Evolutionary conservation across 805 yeast genomes (phyloP), one percentile per base, ranked within the genome.

Genomic region (Candida silvatica): DNA sequence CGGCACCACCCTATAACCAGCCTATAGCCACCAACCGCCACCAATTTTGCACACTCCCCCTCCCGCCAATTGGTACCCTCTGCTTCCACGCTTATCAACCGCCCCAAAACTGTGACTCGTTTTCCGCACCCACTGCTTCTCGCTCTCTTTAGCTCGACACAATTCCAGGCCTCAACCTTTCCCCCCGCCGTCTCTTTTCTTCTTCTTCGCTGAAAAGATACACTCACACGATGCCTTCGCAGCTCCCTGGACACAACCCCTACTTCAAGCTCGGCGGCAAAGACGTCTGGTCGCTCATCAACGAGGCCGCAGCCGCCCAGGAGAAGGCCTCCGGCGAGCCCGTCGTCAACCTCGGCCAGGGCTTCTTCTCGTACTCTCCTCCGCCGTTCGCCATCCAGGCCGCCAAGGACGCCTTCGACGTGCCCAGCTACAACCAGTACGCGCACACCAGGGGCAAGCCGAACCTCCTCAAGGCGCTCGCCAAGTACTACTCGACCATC

Each of bases 301-400:
- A 92, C 54, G 97, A 88, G 51, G 81, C 98, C 2, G 97, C 97
- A 0, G 94, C 94, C 3, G 74, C 74, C 4, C 87, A 94, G 11
- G 80, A 77, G 42, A 61, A 61, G 27, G 77, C 75, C 31, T 56
- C 73, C 25, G 87, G 86, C n/a, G 69, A 80, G 47, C 82, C 85
- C 35, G 76, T 90, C 37, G 79, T 80, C 41, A 92, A 92, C 49
- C 69, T 92, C 38, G 98, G 98, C 23, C 98, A 92, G 58, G 98
- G 98, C 2, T 92, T 92, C 61, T 92, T 92, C 66, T 86, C 96
- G 2, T 92, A 90, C 56, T 73, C 88, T 20, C 98, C 98, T 3
- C 98, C 98, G 1, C 72, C 77, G n/a, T 92, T 92, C 59, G 96
- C 94, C 12, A 66, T 82, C 39, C 69, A 76, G 8, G 94, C 95